Percentiles rank a stretch among this genome's conserved stretches.
Evolutionary conservation across 768 basidiomycete species (phyloP).

Genomic region (Xanthoconium stramineum): DNA sequence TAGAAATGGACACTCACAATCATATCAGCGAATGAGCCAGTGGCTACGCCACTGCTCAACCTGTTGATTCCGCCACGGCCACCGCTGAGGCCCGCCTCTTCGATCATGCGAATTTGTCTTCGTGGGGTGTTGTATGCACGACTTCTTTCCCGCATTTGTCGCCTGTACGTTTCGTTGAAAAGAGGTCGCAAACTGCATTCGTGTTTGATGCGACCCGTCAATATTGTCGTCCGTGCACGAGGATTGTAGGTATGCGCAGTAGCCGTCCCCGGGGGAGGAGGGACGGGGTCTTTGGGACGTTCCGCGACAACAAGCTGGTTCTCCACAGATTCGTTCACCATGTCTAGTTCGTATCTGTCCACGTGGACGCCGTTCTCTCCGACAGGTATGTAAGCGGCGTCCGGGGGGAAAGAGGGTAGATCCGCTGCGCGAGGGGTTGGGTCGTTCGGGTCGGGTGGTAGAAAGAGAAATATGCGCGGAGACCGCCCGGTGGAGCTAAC

Average conservation of each 20-base stretch:
- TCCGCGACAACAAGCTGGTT: conserved; percentile 87
- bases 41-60: conserved; percentile 71
- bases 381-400: conserved; percentile 30
- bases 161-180: conserved; percentile 64
- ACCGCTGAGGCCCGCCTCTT: conserved; percentile 64
- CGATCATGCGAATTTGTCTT: conserved; percentile 70
- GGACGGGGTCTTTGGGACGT: conserved; percentile 62
- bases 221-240: conserved; percentile 71
- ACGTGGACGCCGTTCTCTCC: conserved; percentile 31
- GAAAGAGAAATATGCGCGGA: conserved; percentile 63
- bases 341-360: conserved; percentile 83
- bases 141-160: conserved; percentile 68
- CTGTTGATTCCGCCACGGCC: conserved; percentile 74
- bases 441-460: conserved; percentile 55
- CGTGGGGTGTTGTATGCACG: conserved; percentile 62
- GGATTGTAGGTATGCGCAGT: conserved; percentile 43
- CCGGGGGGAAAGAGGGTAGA: conserved; percentile 25
- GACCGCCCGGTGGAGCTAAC: conserved; percentile 43
- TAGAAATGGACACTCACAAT: conserved; percentile 46
- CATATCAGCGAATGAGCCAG: conserved; percentile 59
- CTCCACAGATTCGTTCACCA: conserved; percentile 80
- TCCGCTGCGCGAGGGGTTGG: conserved; percentile 28
- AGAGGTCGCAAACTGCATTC: conserved; percentile 72
- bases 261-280: conserved; percentile 35
- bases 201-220: conserved; percentile 79